Conservation (phyloP, 495 filamentous ascomycete genomes). For the Hyaloscypha variabilis region DNA sequence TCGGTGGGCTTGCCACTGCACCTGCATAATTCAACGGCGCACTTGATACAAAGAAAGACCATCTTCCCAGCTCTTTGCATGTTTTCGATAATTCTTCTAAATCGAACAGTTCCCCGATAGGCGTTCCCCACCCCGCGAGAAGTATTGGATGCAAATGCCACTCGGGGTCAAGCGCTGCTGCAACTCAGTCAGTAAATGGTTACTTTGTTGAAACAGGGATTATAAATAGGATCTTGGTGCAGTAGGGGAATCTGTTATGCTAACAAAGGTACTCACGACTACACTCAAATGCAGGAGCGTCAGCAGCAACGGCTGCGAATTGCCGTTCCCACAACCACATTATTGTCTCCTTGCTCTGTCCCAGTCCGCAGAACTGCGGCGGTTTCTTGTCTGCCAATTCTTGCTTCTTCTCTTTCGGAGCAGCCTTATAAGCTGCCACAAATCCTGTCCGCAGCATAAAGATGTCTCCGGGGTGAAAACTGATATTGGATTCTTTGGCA, state of each 20-base stretch:
- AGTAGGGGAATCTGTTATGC: no score
- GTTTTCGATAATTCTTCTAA: no score
- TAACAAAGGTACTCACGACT: no score
- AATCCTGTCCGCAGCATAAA: constrained; percentile 38
- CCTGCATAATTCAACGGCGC: no score
- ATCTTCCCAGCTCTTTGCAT: no score
- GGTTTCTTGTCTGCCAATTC: not conserved
- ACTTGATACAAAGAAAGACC: no score
- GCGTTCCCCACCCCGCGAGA: no score
- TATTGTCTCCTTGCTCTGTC: not conserved
- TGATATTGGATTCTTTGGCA: constrained; percentile 49
- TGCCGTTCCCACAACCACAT: constrained; percentile 7
- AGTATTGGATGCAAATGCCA: not conserved
- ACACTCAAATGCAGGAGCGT: not conserved
- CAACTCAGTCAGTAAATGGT: no score
- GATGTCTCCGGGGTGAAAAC: constrained; percentile 33
- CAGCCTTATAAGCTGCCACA: constrained; percentile 23
- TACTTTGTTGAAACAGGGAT: no score
- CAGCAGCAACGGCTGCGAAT: constrained; percentile 11
- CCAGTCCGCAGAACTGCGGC: not conserved
- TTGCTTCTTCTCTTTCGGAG: not conserved
- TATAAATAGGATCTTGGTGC: no score
- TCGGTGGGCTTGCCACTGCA: no score
- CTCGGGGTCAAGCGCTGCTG: not conserved
- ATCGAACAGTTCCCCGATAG: no score